Base-by-base conservation (phyloP, 352 stramenopile genomes). In the Pelagophyceae sp. region DNA sequence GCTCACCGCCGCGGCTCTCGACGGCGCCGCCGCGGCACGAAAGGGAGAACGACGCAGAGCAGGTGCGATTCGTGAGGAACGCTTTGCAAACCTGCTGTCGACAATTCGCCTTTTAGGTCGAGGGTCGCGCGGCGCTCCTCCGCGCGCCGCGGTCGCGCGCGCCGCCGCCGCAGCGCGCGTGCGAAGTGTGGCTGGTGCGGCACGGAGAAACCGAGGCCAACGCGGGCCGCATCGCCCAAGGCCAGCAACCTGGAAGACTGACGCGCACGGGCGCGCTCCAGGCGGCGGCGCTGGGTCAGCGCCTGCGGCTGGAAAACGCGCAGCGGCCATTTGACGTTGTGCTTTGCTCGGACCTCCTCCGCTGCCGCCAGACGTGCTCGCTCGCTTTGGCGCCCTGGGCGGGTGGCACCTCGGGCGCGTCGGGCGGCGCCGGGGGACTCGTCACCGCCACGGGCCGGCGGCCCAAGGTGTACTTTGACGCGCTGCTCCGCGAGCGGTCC, bases 171-270 rank as follows among this genome's bases (percentile, higher is more conserved):
- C 45, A 54, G 45, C 45, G 45, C 11, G 11, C 23, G 11, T 54
- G 45, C 29, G 61, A 71, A 31, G 61, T 71, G n/a, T 71, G 61
- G 61, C 33, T 71, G n/a, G 61, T 71, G 61, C 61, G 61, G n/a
- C 61, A 71, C 61, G 61, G 61, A 3, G 61, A 71, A 31, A 71
- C 61, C n/a, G 61, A 40, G 61, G 61, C 61, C 3, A 71, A 71
- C 61, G 61, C 61, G 61, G 17, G 15, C 15, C 61, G 61, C 61
- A 71, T 71, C 61, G 29, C 61, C 61, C 61, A 71, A 31, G 61
- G 61, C n/a, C 61, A 71, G 61, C 61, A 71, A 31, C 61, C 11
- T 3, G 61, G 61, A 1, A 3, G 61, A 1, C 33, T 71, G 5
- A 71, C 61, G 29, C 29, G 61, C 3, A 71, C 61, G 31, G 61